Evolutionary conservation across 2,329 filamentous ascomycete genomes (phyloP).

Genomic region (Exophiala sp.): DNA sequence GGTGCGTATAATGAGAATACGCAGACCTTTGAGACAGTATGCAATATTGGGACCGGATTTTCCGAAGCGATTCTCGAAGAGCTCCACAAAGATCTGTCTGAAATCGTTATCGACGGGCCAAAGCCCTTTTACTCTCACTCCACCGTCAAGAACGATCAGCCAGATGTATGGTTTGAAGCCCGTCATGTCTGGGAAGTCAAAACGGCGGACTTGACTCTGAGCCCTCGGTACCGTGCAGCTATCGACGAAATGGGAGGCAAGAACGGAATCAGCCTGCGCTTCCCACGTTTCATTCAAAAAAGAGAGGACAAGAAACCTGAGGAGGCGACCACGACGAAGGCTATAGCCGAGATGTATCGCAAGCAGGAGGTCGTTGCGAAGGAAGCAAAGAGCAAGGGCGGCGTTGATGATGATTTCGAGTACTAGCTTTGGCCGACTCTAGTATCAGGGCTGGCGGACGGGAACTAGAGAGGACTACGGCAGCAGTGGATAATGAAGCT

Average conservation of each 20-base stretch:
- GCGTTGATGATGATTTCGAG: constrained; percentile 91
- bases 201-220: constrained; percentile 89
- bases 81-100: constrained; percentile 67
- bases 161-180: constrained; percentile 97
- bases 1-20: constrained; percentile 80
- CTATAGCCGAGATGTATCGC: constrained; percentile 94
- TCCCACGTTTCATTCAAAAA: constrained; percentile 85
- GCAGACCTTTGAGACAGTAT: constrained; percentile 88
- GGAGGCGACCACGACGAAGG: constrained; percentile 72
- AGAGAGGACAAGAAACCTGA: constrained; percentile 95
- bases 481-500: no score
- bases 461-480: no score
- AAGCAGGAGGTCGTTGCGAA: constrained; percentile 88
- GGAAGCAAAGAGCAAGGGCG: constrained; percentile 75
- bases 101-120: constrained; percentile 75
- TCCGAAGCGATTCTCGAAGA: constrained; percentile 90
- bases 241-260: constrained; percentile 65
- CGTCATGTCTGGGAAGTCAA: constrained; percentile 95
- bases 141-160: constrained; percentile 78
- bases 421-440: constrained; percentile 52
- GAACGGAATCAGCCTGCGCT: constrained; percentile 79
- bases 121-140: constrained; percentile 95
- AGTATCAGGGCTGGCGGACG: not conserved
- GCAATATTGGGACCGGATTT: constrained; percentile 98
- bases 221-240: constrained; percentile 88